Percentiles rank a stretch among this genome's conserved stretches.
phyloP scores from a whole-genome alignment of 106 monocot species.

The Phalaenopsis aphrodite region DNA sequence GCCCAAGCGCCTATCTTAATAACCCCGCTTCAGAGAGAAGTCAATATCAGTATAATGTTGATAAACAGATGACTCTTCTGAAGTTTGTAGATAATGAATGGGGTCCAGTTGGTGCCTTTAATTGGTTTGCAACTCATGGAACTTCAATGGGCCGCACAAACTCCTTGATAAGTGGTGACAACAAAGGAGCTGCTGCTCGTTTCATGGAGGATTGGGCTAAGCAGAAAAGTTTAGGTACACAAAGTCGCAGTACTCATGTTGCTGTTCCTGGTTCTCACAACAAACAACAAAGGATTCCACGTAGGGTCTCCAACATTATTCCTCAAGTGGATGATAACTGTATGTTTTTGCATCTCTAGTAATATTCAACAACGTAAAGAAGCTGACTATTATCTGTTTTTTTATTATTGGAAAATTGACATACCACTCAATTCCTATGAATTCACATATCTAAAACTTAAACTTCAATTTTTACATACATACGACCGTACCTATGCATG shows the following conservation, averaged over 20 bases:
- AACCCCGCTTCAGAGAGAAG: constrained; percentile 65
- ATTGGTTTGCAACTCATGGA: constrained; percentile 97
- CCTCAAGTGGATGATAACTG: constrained; percentile 38
- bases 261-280: constrained; percentile 13
- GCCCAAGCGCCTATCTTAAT: constrained; percentile 86
- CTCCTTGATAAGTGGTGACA: constrained; percentile 81
- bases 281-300: constrained; percentile 17
- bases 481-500: too few species aligned
- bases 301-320: constrained; percentile 57
- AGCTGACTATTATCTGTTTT: neutral
- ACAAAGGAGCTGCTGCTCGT: constrained; percentile 94
- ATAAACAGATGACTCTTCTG: constrained; percentile 81
- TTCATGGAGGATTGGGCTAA: constrained; percentile 94
- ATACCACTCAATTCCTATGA: too few species aligned
- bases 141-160: constrained; percentile 93
- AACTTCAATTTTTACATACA: too few species aligned
- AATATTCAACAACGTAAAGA: neutral
- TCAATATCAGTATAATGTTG: constrained; percentile 62
- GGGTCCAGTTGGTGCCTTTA: constrained; percentile 84
- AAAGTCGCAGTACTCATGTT: constrained; percentile 2
- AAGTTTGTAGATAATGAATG: constrained; percentile 81
- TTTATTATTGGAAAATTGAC: neutral
- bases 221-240: constrained; percentile 29
- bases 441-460: too few species aligned
- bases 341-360: constrained; percentile 19